Evolutionary conservation across 129 eudicot species (phyloP).

Genomic region (Saussurea involucrata): DNA sequence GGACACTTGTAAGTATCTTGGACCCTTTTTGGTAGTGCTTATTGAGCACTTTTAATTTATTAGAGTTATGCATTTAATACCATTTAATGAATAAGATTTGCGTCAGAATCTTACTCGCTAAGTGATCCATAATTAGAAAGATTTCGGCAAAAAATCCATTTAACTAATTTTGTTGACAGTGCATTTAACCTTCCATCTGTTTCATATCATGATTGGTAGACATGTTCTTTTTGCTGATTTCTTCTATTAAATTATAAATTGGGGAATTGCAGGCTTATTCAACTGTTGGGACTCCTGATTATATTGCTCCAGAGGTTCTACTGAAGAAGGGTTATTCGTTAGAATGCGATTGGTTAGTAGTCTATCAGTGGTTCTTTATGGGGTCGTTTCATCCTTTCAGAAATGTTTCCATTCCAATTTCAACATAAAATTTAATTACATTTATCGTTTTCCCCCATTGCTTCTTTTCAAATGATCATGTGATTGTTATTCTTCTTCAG

Average conservation of each 20-base stretch:
- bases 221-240: background rate
- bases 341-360: conserved; percentile 91
- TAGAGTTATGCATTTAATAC: background rate
- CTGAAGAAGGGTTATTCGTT: conserved; percentile 84
- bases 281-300: conserved; percentile 94
- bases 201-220: background rate
- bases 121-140: background rate
- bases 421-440: background rate
- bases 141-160: background rate
- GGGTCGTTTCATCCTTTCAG: background rate
- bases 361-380: conserved; percentile 1
- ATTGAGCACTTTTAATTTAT: no score
- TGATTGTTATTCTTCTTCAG: conserved; percentile 39
- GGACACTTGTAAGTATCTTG: conserved; percentile 68
- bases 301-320: conserved; percentile 93
- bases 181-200: background rate
- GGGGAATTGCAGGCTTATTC: conserved; percentile 70
- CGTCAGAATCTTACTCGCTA: background rate
- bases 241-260: conserved; percentile 11
- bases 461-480: background rate
- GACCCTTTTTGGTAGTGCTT: background rate
- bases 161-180: background rate
- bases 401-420: background rate
- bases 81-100: background rate
- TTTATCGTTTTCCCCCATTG: background rate